Evolutionary conservation across 768 basidiomycete species (phyloP), one percentile per base, ranked within the genome.

Genomic region (Obba rivulosa): DNA sequence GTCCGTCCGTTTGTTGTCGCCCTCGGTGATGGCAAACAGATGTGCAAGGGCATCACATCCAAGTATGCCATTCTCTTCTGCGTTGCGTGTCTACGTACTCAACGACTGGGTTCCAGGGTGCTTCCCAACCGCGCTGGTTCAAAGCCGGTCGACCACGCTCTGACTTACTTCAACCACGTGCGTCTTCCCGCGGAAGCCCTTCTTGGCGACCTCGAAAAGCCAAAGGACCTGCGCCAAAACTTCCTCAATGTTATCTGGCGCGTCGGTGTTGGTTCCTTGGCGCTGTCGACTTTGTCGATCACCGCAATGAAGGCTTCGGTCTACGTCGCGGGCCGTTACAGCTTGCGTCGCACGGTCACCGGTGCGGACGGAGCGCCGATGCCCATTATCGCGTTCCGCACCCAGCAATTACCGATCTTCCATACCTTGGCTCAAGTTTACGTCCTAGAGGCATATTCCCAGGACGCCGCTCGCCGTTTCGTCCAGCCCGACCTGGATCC

Each of bases 361-460:
- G 78, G 77, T 5, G 73, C 73, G 52, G 61, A 59, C 4, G 57
- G 64, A 13, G 44, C 62, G 13, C 73, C 71, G 16, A 63, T 73
- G 2, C 79, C 79, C 0, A 81, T 85, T 56, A 70, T 83, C 46
- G 63, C 73, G 5, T 85, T 85, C 67, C 72, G 80, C 21, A 84
- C 83, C 0, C 83, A 85, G 52, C 79, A 84, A 45, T 74, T 73
- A 70, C 79, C 83, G 2, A 67, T 85, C 34, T 58, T 76, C 35
- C 72, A 77, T 34, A 76, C 78, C 3, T 69, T 74, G 3, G 75
- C 81, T 2, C 73, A 74, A 17, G 70, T 70, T 5, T 68, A 74
- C 59, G 78, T 83, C 23, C 64, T 81, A 62, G 68, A 68, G n/a
- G 61, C 60, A 2, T 58, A 59, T 39, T 72, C 67, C 25, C 77